A percentile compares a stretch with the other conserved stretches of the same genome.
phyloP scores from a whole-genome alignment of 2,329 filamentous ascomycete species.

The Hypocreales sp. region DNA sequence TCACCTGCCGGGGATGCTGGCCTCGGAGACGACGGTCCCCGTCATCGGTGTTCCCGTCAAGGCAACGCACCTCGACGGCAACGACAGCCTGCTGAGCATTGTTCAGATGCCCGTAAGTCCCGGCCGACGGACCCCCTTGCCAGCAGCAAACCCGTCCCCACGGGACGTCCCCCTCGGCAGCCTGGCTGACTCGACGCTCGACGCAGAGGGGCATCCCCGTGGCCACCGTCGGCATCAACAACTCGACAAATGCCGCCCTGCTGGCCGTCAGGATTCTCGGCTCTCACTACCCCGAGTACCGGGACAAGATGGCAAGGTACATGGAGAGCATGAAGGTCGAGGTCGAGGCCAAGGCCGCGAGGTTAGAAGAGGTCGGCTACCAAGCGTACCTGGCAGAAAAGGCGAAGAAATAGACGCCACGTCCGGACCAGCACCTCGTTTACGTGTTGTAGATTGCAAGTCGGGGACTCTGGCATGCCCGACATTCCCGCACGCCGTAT shows the following conservation, averaged over 20 bases:
- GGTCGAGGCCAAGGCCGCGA: constrained; percentile 46
- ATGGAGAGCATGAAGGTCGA: constrained; percentile 46
- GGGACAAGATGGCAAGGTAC: constrained; percentile 42
- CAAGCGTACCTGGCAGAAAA: constrained; percentile 33
- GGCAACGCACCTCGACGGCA: constrained; percentile 55
- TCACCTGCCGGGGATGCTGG: constrained; percentile 60
- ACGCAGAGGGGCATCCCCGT: constrained; percentile 46
- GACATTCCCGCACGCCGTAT: too few relatives aligned
- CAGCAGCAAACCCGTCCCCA: constrained; percentile 10
- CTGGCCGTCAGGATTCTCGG: constrained; percentile 56
- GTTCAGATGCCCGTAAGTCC: constrained; percentile 61
- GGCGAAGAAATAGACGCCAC: constrained; percentile 13
- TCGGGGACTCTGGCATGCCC: too few relatives aligned
- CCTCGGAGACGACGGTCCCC: constrained; percentile 53
- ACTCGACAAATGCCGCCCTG: constrained; percentile 61
- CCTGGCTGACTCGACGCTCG: neutral
- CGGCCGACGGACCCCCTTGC: neutral
- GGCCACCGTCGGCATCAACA: constrained; percentile 66
- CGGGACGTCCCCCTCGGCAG: constrained; percentile 20
- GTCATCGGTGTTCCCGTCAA: constrained; percentile 69
- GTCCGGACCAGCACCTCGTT: too few relatives aligned
- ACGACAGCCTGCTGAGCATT: constrained; percentile 57
- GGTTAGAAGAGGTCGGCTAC: constrained; percentile 39
- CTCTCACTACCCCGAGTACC: constrained; percentile 36
- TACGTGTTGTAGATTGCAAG: too few relatives aligned